phyloP scores from a whole-genome alignment of 768 basidiomycete species.

The Hericium erinaceus region DNA sequence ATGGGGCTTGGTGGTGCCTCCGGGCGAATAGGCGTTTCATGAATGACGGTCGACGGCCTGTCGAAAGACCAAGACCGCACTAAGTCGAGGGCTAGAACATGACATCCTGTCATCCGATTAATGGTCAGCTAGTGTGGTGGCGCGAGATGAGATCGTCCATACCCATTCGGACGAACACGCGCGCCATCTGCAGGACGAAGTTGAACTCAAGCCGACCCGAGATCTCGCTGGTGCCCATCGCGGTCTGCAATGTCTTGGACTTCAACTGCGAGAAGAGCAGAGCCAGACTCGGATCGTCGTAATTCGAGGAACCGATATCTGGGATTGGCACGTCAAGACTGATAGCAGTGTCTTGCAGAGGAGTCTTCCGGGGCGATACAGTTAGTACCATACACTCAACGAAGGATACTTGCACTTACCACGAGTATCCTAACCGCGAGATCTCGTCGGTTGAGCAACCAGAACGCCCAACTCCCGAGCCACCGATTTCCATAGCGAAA shows the following conservation, averaged over 20 bases:
- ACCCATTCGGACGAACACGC: slow-evolving; percentile 95
- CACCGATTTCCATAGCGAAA: slow-evolving; percentile 86
- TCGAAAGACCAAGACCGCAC: slow-evolving; percentile 90
- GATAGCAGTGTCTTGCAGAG: slow-evolving; percentile 61
- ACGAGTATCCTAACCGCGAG: slow-evolving; percentile 83
- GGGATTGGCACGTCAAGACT: slow-evolving; percentile 42
- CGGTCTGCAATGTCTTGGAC: slow-evolving; percentile 85
- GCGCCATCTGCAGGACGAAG: slow-evolving; percentile 90
- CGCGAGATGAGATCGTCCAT: slow-evolving; percentile 14
- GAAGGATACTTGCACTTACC: slow-evolving; percentile 35
- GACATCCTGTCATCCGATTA: slow-evolving; percentile 59
- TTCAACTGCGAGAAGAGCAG: slow-evolving; percentile 85
- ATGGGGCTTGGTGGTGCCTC: slow-evolving; percentile 35
- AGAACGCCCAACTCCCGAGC: slow-evolving; percentile 94
- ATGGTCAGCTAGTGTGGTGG: too few relatives aligned
- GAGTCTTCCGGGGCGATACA: slow-evolving; percentile 42
- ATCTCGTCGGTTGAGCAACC: slow-evolving; percentile 83
- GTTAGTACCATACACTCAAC: not conserved
- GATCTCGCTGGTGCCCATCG: slow-evolving; percentile 87
- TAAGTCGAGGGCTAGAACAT: slow-evolving; percentile 83
- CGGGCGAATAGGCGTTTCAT: slow-evolving; percentile 13
- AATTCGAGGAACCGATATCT: slow-evolving; percentile 77
- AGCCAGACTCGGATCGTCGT: slow-evolving; percentile 91
- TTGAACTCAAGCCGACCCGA: slow-evolving; percentile 85
- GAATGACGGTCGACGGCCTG: slow-evolving; percentile 45